Evolutionary conservation across 257 asterid species (phyloP), one percentile per base, ranked within the genome.

Genomic region (Solanum piurae): DNA sequence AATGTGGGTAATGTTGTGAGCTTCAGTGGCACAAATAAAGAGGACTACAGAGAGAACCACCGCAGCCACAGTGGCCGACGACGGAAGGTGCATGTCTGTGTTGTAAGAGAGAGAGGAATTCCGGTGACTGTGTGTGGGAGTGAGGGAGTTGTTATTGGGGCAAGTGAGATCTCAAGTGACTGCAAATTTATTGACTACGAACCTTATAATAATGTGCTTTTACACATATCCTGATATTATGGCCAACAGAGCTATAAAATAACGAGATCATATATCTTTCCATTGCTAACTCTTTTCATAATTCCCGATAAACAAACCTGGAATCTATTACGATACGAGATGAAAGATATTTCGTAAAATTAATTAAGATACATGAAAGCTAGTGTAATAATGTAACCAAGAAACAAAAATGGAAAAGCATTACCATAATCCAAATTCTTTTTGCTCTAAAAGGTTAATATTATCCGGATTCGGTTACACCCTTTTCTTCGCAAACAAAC

Each of bases 1-100:
- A 82, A 94, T 93, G 88, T 42, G 80, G 31, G 98, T 95, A 71
- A 95, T 91, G 87, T 95, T 92, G 93, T 92, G 94, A 40, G 98
- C 94, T 20, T 87, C 79, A 74, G 92, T 14, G 44, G 93, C 1
- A 88, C 88, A 72, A 80, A 91, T 84, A 40, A 90, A 11, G 20
- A 93, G 25, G 13, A 88, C 23, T 0, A 91, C 58, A 1, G 89
- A 79, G 14, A 93, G n/a, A 86, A 87, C 58, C 82, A 83, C 91
- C 80, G 89, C 74, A 3, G 88, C 87, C 38, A 89, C 88, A 72
- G 93, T 88, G 87, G 92, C 89, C 69, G 89, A 42, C 14, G 38
- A 91, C 82, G 83, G 90, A 92, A 90, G 91, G 88, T 94, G 93
- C 98, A 95, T 95, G 86, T 87, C 87, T 25, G 16, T 12, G 44